Evolutionary conservation across 1,284 basidiomycete species (phyloP).

Genomic region (Boletus smithii): DNA sequence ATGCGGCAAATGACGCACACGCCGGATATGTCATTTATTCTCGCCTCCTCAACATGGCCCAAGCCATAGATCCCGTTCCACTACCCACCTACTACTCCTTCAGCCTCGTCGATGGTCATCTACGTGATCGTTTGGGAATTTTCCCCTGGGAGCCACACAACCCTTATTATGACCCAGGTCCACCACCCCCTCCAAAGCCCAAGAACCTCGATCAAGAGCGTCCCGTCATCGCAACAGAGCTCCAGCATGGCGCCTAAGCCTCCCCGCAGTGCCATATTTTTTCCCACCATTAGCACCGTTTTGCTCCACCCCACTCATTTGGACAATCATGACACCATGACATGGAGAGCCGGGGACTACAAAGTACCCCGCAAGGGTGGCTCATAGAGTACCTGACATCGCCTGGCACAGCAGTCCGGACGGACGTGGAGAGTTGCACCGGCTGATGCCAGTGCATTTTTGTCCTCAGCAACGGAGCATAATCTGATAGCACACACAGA

Average conservation of each 20-base stretch:
- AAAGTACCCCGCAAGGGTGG: background rate
- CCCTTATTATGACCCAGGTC: constrained; percentile 68
- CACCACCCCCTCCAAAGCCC: constrained; percentile 46
- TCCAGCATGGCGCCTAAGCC: background rate
- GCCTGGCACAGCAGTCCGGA: background rate
- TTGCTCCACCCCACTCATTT: background rate
- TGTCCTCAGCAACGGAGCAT: background rate
- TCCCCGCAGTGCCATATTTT: background rate
- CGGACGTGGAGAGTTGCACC: background rate
- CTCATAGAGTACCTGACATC: constrained; percentile 1
- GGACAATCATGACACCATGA: background rate
- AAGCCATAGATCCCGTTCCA: constrained; percentile 39
- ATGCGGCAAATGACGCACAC: constrained; percentile 71
- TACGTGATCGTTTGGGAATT: constrained; percentile 38
- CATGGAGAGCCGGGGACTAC: background rate
- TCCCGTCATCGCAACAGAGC: background rate
- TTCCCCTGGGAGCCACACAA: constrained; percentile 53
- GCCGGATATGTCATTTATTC: constrained; percentile 52
- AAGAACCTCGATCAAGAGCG: constrained; percentile 23
- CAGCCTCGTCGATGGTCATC: constrained; percentile 44
- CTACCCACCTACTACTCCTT: constrained; percentile 54
- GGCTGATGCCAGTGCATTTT: background rate
- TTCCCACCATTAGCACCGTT: background rate
- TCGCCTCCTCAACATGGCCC: constrained; percentile 41
- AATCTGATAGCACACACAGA: background rate